Percentiles rank a stretch among this genome's conserved stretches.
Conservation (phyloP, 768 basidiomycete species). For the Mycena galopus region DNA sequence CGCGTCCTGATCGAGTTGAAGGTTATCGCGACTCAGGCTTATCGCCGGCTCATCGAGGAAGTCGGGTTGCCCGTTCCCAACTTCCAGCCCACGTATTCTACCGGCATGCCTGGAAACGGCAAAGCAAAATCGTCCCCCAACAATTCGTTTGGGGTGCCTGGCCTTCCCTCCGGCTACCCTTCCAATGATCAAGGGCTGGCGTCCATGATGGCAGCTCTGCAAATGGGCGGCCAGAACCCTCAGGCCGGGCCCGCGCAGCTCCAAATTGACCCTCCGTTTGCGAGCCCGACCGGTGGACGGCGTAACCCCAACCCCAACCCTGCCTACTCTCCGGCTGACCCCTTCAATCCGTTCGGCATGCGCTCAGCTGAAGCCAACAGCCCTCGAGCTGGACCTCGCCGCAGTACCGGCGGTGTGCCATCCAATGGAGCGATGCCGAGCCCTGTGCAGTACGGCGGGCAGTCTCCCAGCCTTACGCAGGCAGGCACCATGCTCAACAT, state of each 20-base stretch:
- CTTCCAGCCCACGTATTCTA: conserved; percentile 85
- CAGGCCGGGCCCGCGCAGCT: conserved; percentile 83
- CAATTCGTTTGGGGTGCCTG: conserved; percentile 75
- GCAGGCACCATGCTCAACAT: conserved; percentile 71
- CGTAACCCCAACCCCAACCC: conserved; percentile 51
- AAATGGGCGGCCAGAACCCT: conserved; percentile 91
- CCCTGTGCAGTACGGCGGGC: conserved; percentile 65
- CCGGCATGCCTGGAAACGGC: conserved; percentile 69
- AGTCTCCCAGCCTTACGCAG: conserved; percentile 73
- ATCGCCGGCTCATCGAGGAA: conserved; percentile 93
- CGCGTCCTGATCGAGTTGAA: conserved; percentile 91
- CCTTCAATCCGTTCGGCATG: conserved; percentile 66
- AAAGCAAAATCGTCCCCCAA: conserved; percentile 71
- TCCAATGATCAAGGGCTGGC: conserved; percentile 88
- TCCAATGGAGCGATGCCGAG: conserved; percentile 62
- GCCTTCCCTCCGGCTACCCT: conserved; percentile 83
- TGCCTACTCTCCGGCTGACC: conserved; percentile 59
- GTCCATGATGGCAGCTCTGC: conserved; percentile 93
- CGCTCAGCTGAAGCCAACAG: conserved; percentile 60
- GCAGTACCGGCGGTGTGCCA: conserved; percentile 61
- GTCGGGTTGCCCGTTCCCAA: conserved; percentile 92
- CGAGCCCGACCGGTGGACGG: conserved; percentile 51
- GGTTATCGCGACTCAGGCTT: conserved; percentile 94
- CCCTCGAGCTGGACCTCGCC: conserved; percentile 64
- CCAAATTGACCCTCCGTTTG: conserved; percentile 77